Evolutionary conservation across 768 basidiomycete genomes (phyloP).

Genomic region (Tephrocybe rancida): DNA sequence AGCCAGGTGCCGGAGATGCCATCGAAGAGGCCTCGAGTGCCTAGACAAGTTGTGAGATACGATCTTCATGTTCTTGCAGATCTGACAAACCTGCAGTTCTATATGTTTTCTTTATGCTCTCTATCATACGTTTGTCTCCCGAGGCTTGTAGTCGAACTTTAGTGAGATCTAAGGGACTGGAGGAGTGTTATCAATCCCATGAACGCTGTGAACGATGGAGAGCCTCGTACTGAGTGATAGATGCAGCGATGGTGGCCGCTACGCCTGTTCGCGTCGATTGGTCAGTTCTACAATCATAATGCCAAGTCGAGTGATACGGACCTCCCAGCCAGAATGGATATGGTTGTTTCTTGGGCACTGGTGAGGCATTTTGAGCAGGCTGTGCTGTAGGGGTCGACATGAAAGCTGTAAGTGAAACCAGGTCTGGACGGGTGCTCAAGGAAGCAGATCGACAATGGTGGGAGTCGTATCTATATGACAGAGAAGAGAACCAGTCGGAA

Average conservation of each 20-base stretch:
- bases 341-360: constrained; percentile 58
- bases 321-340: constrained; percentile 90
- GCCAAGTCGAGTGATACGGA: constrained; percentile 25
- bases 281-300: background rate
- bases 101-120: constrained; percentile 81
- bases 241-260: constrained; percentile 87
- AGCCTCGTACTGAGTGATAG: constrained; percentile 73
- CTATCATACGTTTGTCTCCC: constrained; percentile 89
- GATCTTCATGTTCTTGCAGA: background rate
- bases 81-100: constrained; percentile 63
- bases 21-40: constrained; percentile 75
- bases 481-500: constrained; percentile 3
- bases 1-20: constrained; percentile 89
- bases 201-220: background rate
- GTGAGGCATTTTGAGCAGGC: background rate
- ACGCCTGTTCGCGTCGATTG: constrained; percentile 44
- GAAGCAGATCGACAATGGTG: background rate
- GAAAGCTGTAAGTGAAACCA: background rate
- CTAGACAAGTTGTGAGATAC: constrained; percentile 35
- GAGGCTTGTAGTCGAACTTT: constrained; percentile 92
- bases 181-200: background rate
- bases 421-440: background rate
- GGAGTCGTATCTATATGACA: constrained; percentile 8
- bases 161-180: constrained; percentile 82
- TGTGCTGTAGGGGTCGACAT: constrained; percentile 17